Evolutionary conservation across 257 asterid species (phyloP).

Genomic region (Salvia hispanica): DNA sequence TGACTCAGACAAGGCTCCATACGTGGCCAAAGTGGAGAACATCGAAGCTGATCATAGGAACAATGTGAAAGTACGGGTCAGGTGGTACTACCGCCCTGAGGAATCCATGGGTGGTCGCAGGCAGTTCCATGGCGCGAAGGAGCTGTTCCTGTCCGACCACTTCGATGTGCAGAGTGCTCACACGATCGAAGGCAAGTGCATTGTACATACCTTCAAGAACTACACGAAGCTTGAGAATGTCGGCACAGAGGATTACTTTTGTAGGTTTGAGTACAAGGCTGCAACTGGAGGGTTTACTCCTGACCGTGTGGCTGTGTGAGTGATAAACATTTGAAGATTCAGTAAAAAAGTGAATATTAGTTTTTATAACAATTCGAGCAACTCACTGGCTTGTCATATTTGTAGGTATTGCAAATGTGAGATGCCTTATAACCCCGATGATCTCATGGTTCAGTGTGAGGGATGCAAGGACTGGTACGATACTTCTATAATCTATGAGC

Average conservation of each 20-base stretch:
- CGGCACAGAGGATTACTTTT: constrained; percentile 78
- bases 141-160: constrained; percentile 82
- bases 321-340: constrained; percentile 18
- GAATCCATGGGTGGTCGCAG: constrained; percentile 82
- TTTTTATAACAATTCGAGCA: not conserved
- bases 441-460: constrained; percentile 89
- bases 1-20: constrained; percentile 69
- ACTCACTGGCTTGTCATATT: constrained; percentile 11
- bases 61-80: constrained; percentile 67
- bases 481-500: not conserved
- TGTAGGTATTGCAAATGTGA: constrained; percentile 83
- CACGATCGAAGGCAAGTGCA: constrained; percentile 91
- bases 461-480: constrained; percentile 66
- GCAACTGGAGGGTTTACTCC: constrained; percentile 88
- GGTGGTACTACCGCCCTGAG: constrained; percentile 87
- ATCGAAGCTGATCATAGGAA: constrained; percentile 76
- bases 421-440: constrained; percentile 88
- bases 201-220: constrained; percentile 74
- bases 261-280: constrained; percentile 87
- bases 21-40: constrained; percentile 79
- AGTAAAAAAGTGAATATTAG: not conserved
- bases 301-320: constrained; percentile 93
- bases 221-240: constrained; percentile 83
- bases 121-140: constrained; percentile 93
- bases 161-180: constrained; percentile 85